These are phyloP conservation scores for Anthracocystis walkeri DNA, from an alignment of 1,284 basidiomycete species.

Conservation along the genomic window DNA sequence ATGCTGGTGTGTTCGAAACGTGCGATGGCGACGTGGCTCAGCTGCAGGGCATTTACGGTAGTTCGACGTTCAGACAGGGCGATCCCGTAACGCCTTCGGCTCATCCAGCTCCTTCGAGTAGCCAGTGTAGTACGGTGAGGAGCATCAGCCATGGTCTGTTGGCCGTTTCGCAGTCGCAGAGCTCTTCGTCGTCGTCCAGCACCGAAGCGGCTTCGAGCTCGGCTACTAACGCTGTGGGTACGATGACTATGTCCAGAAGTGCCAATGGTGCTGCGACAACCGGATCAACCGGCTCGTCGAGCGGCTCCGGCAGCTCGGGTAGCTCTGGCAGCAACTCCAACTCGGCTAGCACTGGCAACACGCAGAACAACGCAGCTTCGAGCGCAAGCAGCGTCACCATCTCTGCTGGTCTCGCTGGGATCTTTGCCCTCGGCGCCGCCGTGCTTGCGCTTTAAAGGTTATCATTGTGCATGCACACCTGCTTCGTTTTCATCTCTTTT, in stretches of 20 bases:
- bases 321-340: constrained; percentile 13
- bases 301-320: constrained; percentile 1
- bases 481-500: background rate
- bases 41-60: constrained; percentile 60
- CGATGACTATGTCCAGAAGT: constrained; percentile 23
- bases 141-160: constrained; percentile 42
- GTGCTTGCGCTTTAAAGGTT: constrained; percentile 21
- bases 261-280: constrained; percentile 8
- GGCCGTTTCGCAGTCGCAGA: constrained; percentile 8
- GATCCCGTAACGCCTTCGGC: constrained; percentile 46
- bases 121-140: constrained; percentile 31
- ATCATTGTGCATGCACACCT: background rate
- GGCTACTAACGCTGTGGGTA: background rate
- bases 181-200: constrained; percentile 6
- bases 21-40: constrained; percentile 58
- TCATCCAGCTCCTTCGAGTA: constrained; percentile 41
- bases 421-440: constrained; percentile 32
- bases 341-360: background rate
- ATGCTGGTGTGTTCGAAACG: constrained; percentile 55
- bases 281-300: background rate
- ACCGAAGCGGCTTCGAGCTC: background rate
- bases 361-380: constrained; percentile 31
- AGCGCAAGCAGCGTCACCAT: constrained; percentile 21
- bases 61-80: constrained; percentile 62
- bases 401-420: constrained; percentile 22